These are phyloP conservation scores for Scytalidium lignicola DNA, from an alignment of 2,329 filamentous ascomycete species.

Conservation along the genomic window DNA sequence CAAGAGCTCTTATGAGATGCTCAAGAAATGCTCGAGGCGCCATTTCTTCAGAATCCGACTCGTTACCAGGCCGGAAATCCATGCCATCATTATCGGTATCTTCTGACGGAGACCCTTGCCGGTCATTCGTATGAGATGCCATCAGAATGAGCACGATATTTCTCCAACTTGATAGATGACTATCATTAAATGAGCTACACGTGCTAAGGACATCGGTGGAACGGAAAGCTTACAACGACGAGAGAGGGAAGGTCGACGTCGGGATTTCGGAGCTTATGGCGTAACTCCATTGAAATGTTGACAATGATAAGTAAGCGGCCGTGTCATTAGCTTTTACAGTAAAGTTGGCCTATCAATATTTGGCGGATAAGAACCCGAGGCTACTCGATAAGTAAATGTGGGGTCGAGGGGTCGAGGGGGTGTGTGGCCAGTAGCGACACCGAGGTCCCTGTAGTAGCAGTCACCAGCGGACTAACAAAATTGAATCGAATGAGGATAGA, in stretches of 20 bases:
- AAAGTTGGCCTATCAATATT: too few species aligned
- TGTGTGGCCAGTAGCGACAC: too few species aligned
- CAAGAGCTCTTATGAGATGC: neutral
- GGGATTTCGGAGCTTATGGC: neutral
- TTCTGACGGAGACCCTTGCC: neutral
- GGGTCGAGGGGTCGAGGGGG: neutral
- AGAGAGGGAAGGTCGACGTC: neutral
- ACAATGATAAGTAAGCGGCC: neutral
- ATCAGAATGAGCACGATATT: neutral
- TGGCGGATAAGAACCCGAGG: too few species aligned
- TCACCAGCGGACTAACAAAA: too few species aligned
- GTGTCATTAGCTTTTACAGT: neutral
- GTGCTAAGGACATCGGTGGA: too few species aligned
- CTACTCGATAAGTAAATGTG: neutral
- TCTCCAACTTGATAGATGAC: neutral
- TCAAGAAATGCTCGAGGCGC: neutral
- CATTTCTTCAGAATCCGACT: neutral
- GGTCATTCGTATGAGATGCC: neutral
- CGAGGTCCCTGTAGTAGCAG: too few species aligned
- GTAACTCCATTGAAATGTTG: neutral
- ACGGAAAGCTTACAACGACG: neutral
- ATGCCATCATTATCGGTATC: slow-evolving; percentile 19
- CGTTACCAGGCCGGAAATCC: slow-evolving; percentile 24
- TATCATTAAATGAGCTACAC: neutral
- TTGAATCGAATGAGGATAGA: too few species aligned